Conservation (phyloP, 495 filamentous ascomycete species). For the Penicillium paradoxum region DNA sequence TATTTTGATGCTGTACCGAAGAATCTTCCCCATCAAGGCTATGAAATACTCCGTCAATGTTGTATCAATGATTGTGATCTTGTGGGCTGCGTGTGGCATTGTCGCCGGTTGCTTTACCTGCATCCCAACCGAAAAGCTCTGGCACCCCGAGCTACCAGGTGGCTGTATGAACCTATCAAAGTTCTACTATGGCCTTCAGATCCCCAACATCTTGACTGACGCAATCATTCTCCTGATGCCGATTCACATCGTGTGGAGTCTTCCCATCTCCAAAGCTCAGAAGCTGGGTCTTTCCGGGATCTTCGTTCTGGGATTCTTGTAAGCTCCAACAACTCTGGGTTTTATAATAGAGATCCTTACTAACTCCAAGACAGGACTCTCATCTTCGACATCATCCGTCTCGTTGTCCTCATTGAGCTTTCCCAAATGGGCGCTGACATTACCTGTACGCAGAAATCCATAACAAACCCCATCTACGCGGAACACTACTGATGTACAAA, state of each 20-base stretch:
- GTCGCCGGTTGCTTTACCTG: constrained; percentile 31
- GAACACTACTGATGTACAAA: not conserved
- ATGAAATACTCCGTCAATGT: constrained; percentile 19
- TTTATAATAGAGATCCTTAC: not conserved
- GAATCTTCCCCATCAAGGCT: constrained; percentile 24
- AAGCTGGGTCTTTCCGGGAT: constrained; percentile 37
- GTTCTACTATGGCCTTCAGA: constrained; percentile 34
- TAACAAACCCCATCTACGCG: not conserved
- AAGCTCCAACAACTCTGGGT: not conserved
- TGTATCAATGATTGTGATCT: constrained; percentile 10
- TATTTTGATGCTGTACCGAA: constrained; percentile 31
- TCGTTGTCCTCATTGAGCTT: constrained; percentile 22
- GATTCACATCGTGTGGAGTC: constrained; percentile 40
- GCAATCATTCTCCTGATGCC: constrained; percentile 45
- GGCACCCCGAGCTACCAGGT: constrained; percentile 19
- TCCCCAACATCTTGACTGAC: constrained; percentile 43
- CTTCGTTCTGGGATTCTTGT: constrained; percentile 39
- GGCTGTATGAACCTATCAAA: constrained; percentile 28
- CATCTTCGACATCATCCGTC: constrained; percentile 27
- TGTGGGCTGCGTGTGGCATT: constrained; percentile 27
- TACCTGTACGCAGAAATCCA: constrained; percentile 16
- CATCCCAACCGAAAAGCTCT: constrained; percentile 32
- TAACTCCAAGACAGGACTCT: constrained; percentile 18
- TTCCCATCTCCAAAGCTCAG: constrained; percentile 36
- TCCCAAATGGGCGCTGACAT: constrained; percentile 22